Percentiles rank a stretch among this genome's conserved stretches.
phyloP scores from a whole-genome alignment of 345 rosid genomes.

The Rubroshorea leprosula region DNA sequence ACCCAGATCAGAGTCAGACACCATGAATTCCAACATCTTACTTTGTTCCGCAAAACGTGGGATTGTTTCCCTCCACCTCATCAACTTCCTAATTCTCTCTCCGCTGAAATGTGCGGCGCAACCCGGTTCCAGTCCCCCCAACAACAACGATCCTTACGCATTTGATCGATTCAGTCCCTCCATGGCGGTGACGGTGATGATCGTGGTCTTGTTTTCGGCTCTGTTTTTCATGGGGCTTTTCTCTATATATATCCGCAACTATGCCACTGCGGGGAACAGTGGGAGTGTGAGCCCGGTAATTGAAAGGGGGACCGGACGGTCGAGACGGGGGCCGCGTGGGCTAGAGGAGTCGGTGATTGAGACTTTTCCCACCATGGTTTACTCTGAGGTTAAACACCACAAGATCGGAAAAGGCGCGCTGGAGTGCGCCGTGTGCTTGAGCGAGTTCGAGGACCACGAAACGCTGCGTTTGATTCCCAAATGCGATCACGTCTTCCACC shows the following conservation, averaged over 20 bases:
- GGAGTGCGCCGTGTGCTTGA: slow-evolving; percentile 56
- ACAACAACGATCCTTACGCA: slow-evolving; percentile 10
- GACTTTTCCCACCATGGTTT: slow-evolving; percentile 39
- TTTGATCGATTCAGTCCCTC: slow-evolving; percentile 37
- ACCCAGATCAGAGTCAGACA: too few species aligned
- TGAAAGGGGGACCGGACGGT: not conserved
- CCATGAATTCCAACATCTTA: slow-evolving; percentile 1
- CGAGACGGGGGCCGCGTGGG: slow-evolving; percentile 39
- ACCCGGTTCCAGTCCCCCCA: not conserved
- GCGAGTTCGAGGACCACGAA: slow-evolving; percentile 49
- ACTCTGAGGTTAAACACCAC: slow-evolving; percentile 74
- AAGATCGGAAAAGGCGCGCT: slow-evolving; percentile 42
- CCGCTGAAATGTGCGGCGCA: slow-evolving; percentile 24
- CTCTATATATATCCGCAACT: slow-evolving; percentile 44
- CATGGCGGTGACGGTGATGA: slow-evolving; percentile 45
- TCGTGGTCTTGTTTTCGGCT: slow-evolving; percentile 38
- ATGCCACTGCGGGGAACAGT: slow-evolving; percentile 7
- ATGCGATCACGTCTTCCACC: slow-evolving; percentile 53
- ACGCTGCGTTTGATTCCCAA: slow-evolving; percentile 37
- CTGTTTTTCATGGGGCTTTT: slow-evolving; percentile 59
- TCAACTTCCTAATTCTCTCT: slow-evolving; percentile 16
- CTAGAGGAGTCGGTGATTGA: slow-evolving; percentile 50
- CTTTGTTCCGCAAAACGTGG: slow-evolving; percentile 15
- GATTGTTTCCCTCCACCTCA: slow-evolving; percentile 9
- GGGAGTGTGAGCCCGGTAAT: not conserved